Base-by-base conservation (phyloP, 2,329 filamentous ascomycete species). In the Rhynchosporium secalis region DNA sequence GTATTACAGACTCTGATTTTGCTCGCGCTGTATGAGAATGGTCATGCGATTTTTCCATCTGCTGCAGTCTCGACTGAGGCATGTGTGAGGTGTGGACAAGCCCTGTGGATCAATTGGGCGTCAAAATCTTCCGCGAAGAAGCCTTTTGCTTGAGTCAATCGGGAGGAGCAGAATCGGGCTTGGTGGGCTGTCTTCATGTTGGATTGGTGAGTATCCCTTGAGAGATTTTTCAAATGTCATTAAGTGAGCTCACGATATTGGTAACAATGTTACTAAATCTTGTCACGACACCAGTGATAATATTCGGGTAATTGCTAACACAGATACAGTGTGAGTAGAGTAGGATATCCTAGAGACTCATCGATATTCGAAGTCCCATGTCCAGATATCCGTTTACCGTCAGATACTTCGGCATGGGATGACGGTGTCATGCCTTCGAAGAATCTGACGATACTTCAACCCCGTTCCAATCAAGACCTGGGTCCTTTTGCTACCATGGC, bases 401-500 rank as follows among this genome's bases (percentile, higher is more conserved):
- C 54, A 2, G 58, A 66, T 40, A 77, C 79, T 62, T 63, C 60
- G 2, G 69, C 70, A 3, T 80, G 77, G 77, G 77, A 71, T 63
- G 33, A 65, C 60, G 64, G 68, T 10, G 63, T 72, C 66, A 48
- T 65, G 66, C 28, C 33, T 54, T 13, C 58, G 15, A 56, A 58
- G 56, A 49, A 38, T 26, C 56, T 58, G 8, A 61, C n/a, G 6
- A 51, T 56, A 7, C 49, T 45, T 15, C 48, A 60, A 20, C 29
- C 55, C 2, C 54, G 47, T 5, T 56, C 55, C 9, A 45, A 56
- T 10, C 12, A 56, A 47, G 55, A 63, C 8, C 68, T 80, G 56
- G 76, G 78, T n/a, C 74, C 80, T 47, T 84, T 81, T 73, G 79
- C 79, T 2, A 77, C 80, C 61, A 75, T 83, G 56, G 73, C 72